Base-by-base conservation (phyloP, 176 grass and related monocot genomes). In the Poa pratensis region DNA sequence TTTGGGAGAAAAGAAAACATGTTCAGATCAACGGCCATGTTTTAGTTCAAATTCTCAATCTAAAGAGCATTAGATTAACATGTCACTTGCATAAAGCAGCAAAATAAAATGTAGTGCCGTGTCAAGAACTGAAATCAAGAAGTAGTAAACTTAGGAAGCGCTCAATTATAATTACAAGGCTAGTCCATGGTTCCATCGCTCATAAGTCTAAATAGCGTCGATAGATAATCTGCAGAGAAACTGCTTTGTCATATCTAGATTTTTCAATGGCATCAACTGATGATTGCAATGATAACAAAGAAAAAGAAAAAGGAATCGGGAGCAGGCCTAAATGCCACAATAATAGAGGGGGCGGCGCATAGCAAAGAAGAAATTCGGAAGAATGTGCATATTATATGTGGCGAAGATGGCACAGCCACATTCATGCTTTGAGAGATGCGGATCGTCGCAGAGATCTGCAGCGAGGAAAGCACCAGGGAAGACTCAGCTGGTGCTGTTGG, bases 391-490 rank as follows among this genome's bases (percentile, higher is more conserved):
- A 83, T 83, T 59, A 61, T 87, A 87, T 84, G 83, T 4, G 22
- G 75, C 57, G 70, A 64, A 70, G 11, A 66, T 20, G 48, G 23
- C 46, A 14, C 20, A 26, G 4, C 55, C 20, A 5, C 24, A 46
- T 23, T 90, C 84, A 83, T 34, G 55, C 73, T 53, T 76, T 54
- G 57, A 89, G 83, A 83, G 92, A 91, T 28, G 89, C 66, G 63
- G 84, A 90, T 54, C 73, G 82, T 69, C 83, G 76, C 43, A 88
- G 69, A 20, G 89, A 80, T 53, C 72, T 86, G 20, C 67, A 80
- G 51, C 86, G 72, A 85, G 88, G 88, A 75, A 96, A 94, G 88
- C 93, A 99, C 77, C 90, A 66, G 37, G 94, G 79, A 43, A 88
- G 67, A 57, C 79, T 75, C 75, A 89, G 90, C 9, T 89, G 86